These are phyloP conservation scores for Penicillium riverlandense DNA, from an alignment of 495 filamentous ascomycete genomes.

Conservation along the genomic window DNA sequence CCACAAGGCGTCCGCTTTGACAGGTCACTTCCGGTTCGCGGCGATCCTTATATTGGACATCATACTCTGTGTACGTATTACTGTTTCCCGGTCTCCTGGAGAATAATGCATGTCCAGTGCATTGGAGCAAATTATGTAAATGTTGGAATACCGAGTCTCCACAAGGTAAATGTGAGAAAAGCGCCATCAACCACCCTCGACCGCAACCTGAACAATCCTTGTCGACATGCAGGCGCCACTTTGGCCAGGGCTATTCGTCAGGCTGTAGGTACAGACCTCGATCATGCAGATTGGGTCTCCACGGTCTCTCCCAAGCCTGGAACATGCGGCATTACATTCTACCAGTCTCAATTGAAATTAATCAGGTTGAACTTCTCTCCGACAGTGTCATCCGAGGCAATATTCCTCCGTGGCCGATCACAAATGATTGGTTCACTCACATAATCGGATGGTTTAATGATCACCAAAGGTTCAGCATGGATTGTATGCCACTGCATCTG, in stretches of 20 bases:
- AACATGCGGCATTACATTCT: conserved; percentile 3
- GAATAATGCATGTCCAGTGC: no score
- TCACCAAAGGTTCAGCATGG: no score
- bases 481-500: not conserved
- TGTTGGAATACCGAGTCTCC: no score
- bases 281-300: conserved; percentile 2
- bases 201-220: conserved; percentile 3
- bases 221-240: conserved; percentile 5
- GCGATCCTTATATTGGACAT: no score
- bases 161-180: no score
- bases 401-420: conserved; percentile 3
- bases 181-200: conserved; percentile 6
- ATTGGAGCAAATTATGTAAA: no score
- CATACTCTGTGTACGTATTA: no score
- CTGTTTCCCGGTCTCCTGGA: no score
- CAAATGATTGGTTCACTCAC: not conserved
- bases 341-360: conserved; percentile 10
- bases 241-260: conserved; percentile 1
- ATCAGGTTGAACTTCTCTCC: not conserved
- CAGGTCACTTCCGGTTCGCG: not conserved
- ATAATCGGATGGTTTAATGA: no score
- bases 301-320: conserved; percentile 5
- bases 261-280: conserved; percentile 16
- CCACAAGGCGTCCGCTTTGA: not conserved
- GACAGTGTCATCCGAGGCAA: not conserved